Evolutionary conservation across 371 early-diverging fungal species (phyloP).

Genomic region (Lichtheimia hyalospora): DNA sequence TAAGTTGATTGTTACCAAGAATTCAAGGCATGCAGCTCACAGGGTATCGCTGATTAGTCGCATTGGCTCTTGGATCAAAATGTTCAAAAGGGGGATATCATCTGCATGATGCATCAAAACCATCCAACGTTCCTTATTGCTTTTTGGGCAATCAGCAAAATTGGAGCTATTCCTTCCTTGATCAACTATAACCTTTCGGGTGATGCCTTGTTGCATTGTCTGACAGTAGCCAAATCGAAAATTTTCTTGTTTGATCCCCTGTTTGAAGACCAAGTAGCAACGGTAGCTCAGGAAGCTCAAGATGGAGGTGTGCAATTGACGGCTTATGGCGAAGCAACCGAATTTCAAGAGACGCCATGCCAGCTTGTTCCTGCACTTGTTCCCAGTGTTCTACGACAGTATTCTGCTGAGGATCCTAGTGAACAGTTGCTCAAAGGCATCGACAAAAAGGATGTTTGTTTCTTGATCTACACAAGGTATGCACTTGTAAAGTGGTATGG

Average conservation of each 20-base stretch:
- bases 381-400: conserved; percentile 14
- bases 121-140: conserved; percentile 27
- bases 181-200: conserved; percentile 33
- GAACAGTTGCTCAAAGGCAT: conserved; percentile 26
- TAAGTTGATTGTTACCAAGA: neutral
- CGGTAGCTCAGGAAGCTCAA: conserved; percentile 4
- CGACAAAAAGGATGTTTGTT: conserved; percentile 23
- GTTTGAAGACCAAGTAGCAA: conserved; percentile 19
- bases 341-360: conserved; percentile 15
- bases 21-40: neutral
- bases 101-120: conserved; percentile 35
- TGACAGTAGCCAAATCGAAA: conserved; percentile 22
- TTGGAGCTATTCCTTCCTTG: conserved; percentile 31
- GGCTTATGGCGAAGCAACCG: conserved; percentile 32
- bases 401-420: conserved; percentile 27
- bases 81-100: conserved; percentile 23
- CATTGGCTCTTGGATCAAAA: conserved; percentile 22
- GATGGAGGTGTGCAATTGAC: conserved; percentile 8
- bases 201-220: conserved; percentile 26
- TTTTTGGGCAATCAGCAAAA: conserved; percentile 27
- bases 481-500: neutral
- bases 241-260: conserved; percentile 29
- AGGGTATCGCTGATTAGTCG: conserved; percentile 8
- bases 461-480: conserved; percentile 43
- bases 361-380: conserved; percentile 26